Base-by-base conservation (phyloP, 2,329 filamentous ascomycete genomes). In the Trichoderma atrobrunneum region DNA sequence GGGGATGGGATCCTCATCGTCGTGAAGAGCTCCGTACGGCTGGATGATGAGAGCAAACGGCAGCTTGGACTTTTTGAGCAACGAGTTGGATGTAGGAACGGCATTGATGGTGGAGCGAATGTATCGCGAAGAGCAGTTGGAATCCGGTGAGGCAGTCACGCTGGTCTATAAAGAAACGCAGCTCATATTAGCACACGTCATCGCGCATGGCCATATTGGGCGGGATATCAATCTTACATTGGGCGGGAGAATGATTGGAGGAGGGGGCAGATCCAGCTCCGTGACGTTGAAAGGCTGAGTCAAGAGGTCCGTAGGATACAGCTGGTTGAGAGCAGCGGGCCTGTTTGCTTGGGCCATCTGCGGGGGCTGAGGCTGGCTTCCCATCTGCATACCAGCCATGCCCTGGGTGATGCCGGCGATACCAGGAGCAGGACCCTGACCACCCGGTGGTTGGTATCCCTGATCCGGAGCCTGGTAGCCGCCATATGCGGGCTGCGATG, bases 31-130 rank as follows among this genome's bases (percentile, higher is more conserved):
- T 51, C 91, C 94, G 79, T 98, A 99, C 16, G 96, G 96, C 82
- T 98, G 95, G 76, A 99, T 98, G 74, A 98, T 91, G 48, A 99
- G 90, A 54, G 95, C 95, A 80, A 98, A 97, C 0, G 96, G 96
- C 72, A 99, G 87, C 82, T 95, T 96, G 71, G 95, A 97, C 85
- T 98, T 98, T 85, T 98, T 99, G 73, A 99, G 88, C 30, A 98
- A 87, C 24, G 93, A 96, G 82, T 97, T 90, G 72, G 93, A 98
- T 26, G 94, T 97, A 3, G 96, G 96, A 57, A 98, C 91, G 30
- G 94, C 94, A 81, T 98, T 98, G 75, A 99, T 85, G 7, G 96
- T 98, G 24, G 96, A 98, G 77, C 96, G 93, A 75, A 98, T 91
- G 81, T 97, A 99, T 86, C 97, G 97, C 28, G 95, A 89, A 70